These are phyloP conservation scores for Camellia granthamiana DNA, from an alignment of 148 eudicot genomes.

Conservation along the genomic window DNA sequence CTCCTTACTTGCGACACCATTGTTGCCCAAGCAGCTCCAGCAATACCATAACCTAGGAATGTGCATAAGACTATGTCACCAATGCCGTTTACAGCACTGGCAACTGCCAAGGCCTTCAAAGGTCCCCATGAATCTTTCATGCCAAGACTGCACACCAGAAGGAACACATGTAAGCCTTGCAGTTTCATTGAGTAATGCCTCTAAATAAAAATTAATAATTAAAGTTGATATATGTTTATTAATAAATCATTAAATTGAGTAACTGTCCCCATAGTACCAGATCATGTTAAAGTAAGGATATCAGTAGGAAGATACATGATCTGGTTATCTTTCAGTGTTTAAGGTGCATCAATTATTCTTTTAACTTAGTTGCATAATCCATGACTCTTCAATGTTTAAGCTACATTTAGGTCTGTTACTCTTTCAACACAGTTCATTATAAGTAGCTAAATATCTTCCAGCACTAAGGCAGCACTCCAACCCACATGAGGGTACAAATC, in stretches of 20 bases:
- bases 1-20: slow-evolving; percentile 71
- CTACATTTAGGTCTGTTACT: background rate
- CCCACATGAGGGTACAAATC: background rate
- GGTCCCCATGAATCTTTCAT: slow-evolving; percentile 99
- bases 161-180: slow-evolving; percentile 1
- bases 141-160: slow-evolving; percentile 62
- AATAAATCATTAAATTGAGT: background rate
- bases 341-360: background rate
- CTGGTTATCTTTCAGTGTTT: background rate
- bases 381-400: background rate
- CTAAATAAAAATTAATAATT: background rate
- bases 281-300: background rate
- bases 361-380: background rate
- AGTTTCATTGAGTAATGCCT: background rate
- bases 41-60: slow-evolving; percentile 73
- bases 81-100: slow-evolving; percentile 70
- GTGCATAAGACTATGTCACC: slow-evolving; percentile 80
- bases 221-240: background rate
- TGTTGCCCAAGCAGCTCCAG: slow-evolving; percentile 99
- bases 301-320: background rate
- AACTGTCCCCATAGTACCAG: background rate
- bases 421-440: background rate
- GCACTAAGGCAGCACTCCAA: background rate
- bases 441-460: background rate
- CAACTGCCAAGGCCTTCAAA: slow-evolving; percentile 89